These are phyloP conservation scores for Penicillium macrosclerotiorum DNA, from an alignment of 495 filamentous ascomycete genomes.

Conservation along the genomic window DNA sequence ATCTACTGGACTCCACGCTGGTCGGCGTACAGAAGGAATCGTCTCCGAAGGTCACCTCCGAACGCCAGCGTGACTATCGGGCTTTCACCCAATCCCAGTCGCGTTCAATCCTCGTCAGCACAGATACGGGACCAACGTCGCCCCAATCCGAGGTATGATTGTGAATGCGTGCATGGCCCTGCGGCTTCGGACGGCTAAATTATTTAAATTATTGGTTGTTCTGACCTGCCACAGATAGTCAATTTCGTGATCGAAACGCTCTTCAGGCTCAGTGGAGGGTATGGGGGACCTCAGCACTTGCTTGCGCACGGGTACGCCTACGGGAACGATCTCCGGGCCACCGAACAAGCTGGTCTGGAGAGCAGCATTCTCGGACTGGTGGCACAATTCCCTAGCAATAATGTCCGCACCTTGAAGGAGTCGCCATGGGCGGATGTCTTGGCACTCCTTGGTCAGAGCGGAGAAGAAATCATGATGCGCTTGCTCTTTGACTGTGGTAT, in stretches of 20 bases:
- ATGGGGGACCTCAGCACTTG: slow-evolving; percentile 63
- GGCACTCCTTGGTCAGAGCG: slow-evolving; percentile 67
- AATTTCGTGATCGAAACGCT: slow-evolving; percentile 78
- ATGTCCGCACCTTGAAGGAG: slow-evolving; percentile 67
- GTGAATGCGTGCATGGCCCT: neutral
- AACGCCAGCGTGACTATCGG: slow-evolving; percentile 56
- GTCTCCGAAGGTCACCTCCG: slow-evolving; percentile 32
- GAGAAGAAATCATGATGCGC: slow-evolving; percentile 79
- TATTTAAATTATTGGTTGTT: too few relatives aligned
- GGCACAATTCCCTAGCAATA: slow-evolving; percentile 60
- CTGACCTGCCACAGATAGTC: slow-evolving; percentile 67
- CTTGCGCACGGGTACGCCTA: slow-evolving; percentile 73
- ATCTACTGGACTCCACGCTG: slow-evolving; percentile 65
- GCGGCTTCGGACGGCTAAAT: slow-evolving; percentile 15
- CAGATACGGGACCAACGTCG: slow-evolving; percentile 37
- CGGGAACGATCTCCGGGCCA: slow-evolving; percentile 35
- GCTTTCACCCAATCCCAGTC: slow-evolving; percentile 62
- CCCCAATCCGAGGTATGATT: slow-evolving; percentile 61
- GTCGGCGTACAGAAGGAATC: slow-evolving; percentile 52
- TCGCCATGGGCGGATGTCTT: slow-evolving; percentile 72
- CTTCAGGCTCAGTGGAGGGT: slow-evolving; percentile 56
- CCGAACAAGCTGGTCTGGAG: slow-evolving; percentile 28
- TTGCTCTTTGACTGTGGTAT: slow-evolving; percentile 76
- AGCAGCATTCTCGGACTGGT: slow-evolving; percentile 53
- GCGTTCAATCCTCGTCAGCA: slow-evolving; percentile 31